These are phyloP conservation scores for Closterium sp. DNA, from an alignment of 139 green algal species.

Conservation along the genomic window DNA sequence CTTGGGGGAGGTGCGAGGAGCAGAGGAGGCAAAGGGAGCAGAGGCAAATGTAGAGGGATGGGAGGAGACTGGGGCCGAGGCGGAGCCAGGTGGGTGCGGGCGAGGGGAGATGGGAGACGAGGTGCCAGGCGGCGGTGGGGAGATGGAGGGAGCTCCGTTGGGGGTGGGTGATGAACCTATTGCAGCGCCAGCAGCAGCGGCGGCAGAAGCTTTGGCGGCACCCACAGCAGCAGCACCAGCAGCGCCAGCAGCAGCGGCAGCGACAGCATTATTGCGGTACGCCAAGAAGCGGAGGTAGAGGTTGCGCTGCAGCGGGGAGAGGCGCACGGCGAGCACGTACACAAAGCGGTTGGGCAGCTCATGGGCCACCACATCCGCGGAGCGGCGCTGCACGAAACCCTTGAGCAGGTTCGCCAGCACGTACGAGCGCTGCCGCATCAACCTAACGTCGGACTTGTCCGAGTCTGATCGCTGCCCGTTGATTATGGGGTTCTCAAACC, in stretches of 20 bases:
- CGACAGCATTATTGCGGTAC: not conserved
- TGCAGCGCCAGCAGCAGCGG: not conserved
- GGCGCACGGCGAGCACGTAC: conserved; percentile 21
- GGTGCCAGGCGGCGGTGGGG: too few species aligned
- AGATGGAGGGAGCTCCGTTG: too few species aligned
- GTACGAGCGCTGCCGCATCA: conserved; percentile 24
- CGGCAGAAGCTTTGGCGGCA: not conserved
- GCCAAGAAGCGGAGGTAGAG: conserved; percentile 23
- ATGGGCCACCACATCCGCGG: not conserved
- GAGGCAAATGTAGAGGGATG: too few species aligned
- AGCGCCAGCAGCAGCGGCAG: not conserved
- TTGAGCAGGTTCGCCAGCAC: conserved; percentile 30
- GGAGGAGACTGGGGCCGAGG: too few species aligned
- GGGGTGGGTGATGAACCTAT: too few species aligned
- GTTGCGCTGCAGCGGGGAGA: conserved; percentile 33
- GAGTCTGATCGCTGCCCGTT: conserved; percentile 32
- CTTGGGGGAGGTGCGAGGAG: too few species aligned
- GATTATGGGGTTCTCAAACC: conserved; percentile 47
- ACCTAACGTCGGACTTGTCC: not conserved
- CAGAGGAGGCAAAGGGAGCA: too few species aligned
- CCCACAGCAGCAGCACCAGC: not conserved
- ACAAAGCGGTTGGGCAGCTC: conserved; percentile 21
- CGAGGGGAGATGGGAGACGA: too few species aligned
- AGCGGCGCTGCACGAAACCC: conserved; percentile 44
- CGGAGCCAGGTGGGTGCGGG: too few species aligned